These are phyloP conservation scores for Nemania serpens DNA, from an alignment of 2,329 filamentous ascomycete species.

Conservation along the genomic window DNA sequence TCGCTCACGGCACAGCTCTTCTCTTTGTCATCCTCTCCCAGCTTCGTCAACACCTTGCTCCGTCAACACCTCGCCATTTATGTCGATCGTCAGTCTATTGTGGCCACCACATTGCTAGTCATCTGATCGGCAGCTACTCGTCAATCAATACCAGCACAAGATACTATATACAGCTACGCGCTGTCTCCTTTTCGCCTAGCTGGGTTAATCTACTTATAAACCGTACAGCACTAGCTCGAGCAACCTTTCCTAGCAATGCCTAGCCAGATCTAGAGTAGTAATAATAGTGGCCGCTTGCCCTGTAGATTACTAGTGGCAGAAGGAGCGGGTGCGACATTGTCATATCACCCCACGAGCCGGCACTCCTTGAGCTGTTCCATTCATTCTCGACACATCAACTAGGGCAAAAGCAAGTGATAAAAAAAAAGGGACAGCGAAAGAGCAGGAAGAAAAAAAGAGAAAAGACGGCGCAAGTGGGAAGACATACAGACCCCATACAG, in stretches of 20 bases:
- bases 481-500: background rate
- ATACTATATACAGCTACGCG: background rate
- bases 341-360: slow-evolving; percentile 11
- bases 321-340: slow-evolving; percentile 6
- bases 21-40: no score
- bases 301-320: slow-evolving; percentile 25
- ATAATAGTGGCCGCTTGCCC: slow-evolving; percentile 12
- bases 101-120: no score
- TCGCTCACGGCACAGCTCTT: no score
- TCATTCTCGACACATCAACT: slow-evolving; percentile 9
- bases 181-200: slow-evolving; percentile 23
- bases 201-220: slow-evolving; percentile 1
- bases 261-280: slow-evolving; percentile 22
- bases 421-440: background rate
- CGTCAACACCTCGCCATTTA: no score
- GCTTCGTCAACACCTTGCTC: no score
- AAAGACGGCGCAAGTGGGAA: background rate
- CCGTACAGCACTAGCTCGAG: slow-evolving; percentile 2
- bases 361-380: slow-evolving; percentile 4
- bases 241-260: slow-evolving; percentile 8
- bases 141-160: no score
- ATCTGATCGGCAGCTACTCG: background rate
- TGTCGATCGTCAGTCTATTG: no score
- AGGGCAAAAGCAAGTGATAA: background rate
- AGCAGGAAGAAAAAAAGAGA: background rate